Evolutionary conservation across 1,284 basidiomycete species (phyloP).

Genomic region (Earliella scabrosa): DNA sequence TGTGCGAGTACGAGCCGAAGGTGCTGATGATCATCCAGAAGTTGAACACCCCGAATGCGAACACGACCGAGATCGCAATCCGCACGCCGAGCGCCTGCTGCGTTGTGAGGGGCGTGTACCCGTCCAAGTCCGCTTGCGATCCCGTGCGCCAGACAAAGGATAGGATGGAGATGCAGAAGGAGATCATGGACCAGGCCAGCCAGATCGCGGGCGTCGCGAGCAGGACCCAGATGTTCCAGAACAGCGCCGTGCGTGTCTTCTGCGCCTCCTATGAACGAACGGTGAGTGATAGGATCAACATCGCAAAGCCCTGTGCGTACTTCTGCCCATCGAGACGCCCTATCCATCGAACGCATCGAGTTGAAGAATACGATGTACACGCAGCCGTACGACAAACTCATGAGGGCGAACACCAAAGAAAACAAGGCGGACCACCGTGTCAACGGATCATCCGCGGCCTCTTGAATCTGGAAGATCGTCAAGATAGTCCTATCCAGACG

Average conservation of each 20-base stretch:
- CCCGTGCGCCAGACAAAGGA: constrained; percentile 77
- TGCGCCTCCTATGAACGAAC: constrained; percentile 62
- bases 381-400: constrained; percentile 78
- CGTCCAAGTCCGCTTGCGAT: constrained; percentile 46
- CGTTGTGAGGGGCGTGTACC: constrained; percentile 33
- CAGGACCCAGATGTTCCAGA: constrained; percentile 84
- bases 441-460: constrained; percentile 63
- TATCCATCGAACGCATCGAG: constrained; percentile 79
- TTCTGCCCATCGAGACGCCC: constrained; percentile 78
- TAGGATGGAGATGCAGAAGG: constrained; percentile 70
- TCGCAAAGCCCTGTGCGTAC: constrained; percentile 49
- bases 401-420: constrained; percentile 69
- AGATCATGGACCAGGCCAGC: constrained; percentile 78
- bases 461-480: constrained; percentile 71
- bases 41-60: constrained; percentile 65
- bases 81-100: constrained; percentile 54
- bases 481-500: constrained; percentile 62
- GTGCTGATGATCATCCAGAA: constrained; percentile 66
- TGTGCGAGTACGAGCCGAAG: constrained; percentile 55
- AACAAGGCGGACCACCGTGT: constrained; percentile 69
- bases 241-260: constrained; percentile 63
- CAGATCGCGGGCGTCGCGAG: constrained; percentile 75
- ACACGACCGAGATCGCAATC: constrained; percentile 56
- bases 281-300: not conserved
- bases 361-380: constrained; percentile 78